Evolutionary conservation across 2,329 filamentous ascomycete genomes (phyloP).

Genomic region (Neophaeococcomyces mojaviensis): DNA sequence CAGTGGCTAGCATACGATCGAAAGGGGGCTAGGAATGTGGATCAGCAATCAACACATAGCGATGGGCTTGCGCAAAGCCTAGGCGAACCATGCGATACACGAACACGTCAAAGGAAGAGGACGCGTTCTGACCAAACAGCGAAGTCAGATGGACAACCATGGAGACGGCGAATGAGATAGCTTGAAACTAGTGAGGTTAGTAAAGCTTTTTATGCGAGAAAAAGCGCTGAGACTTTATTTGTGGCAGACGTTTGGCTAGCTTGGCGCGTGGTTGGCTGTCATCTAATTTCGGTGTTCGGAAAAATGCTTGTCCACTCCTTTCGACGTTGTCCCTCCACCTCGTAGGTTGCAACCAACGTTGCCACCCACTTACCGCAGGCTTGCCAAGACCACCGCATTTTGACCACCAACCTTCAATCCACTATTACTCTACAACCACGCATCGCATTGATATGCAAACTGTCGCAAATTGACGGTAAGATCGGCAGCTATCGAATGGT

Average conservation of each 20-base stretch:
- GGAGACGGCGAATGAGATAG: not conserved
- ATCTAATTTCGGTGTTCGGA: conserved; percentile 1
- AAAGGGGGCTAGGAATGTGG: conserved; percentile 7
- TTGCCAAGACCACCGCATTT: too few relatives aligned
- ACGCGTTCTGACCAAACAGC: conserved; percentile 1
- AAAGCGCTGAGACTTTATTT: not conserved
- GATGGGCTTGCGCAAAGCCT: not conserved
- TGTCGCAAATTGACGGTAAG: too few relatives aligned
- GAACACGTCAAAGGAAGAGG: not conserved
- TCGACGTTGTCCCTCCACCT: not conserved
- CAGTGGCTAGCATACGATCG: conserved; percentile 1
- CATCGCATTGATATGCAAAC: too few relatives aligned
- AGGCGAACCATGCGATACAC: not conserved
- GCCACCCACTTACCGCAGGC: too few relatives aligned
- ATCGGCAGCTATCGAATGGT: too few relatives aligned
- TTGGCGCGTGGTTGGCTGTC: not conserved
- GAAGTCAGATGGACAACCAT: not conserved
- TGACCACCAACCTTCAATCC: too few relatives aligned
- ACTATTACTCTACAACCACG: too few relatives aligned
- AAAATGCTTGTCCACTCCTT: conserved; percentile 1
- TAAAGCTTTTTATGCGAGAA: not conserved
- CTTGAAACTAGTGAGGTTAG: conserved; percentile 2
- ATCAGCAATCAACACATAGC: conserved; percentile 6
- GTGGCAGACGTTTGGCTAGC: not conserved
- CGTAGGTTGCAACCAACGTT: too few relatives aligned